Base-by-base conservation (phyloP, 805 yeast species). In the Spathaspora arborariae region DNA sequence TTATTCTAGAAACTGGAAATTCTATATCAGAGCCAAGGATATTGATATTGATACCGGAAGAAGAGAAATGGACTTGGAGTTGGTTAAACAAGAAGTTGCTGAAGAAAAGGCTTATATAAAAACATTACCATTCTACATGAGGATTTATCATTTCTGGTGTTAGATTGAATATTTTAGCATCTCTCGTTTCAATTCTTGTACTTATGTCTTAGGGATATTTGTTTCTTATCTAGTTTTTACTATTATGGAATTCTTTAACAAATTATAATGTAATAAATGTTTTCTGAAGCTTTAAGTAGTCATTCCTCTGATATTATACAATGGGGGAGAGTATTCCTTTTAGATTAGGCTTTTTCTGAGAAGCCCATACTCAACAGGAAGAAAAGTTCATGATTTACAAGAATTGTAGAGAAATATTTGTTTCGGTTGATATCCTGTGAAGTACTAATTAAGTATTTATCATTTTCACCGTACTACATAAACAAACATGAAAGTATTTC, bases 41-140 rank as follows among this genome's bases (percentile, higher is more conserved):
- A 56, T 67, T 22, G 72, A 67, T 49, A 57, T 67, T 47, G 70
- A 66, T 46, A 63, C 70, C 7, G 72, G 72, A 19, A 62, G 70
- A 54, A 55, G 66, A 42, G 65, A 64, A 52, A 44, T 65, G 46
- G 70, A 66, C 48, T 51, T 62, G 42, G 72, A 67, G 47, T 51
- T 61, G 20, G 58, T 66, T 47, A 63, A 62, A 49, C 72, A 67
- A 50, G 70, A 65, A 42, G 53, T 63, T 24, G 70, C 68, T 16
- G 70, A 67, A 48, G 70, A 67, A 39, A 63, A 53, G 46, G 66
- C 64, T 2, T 46, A 45, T 26, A 38, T 63, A 36, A 54, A 56
- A 3, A 51, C 59, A 21, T 56, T 53, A 41, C 66, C 70, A 11
- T 47, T 63, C 44, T 59, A 56, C 53, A 49, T 51, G 47, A 56